phyloP scores from a whole-genome alignment of 2,329 filamentous ascomycete species.

The Ceratocystis albifundus region DNA sequence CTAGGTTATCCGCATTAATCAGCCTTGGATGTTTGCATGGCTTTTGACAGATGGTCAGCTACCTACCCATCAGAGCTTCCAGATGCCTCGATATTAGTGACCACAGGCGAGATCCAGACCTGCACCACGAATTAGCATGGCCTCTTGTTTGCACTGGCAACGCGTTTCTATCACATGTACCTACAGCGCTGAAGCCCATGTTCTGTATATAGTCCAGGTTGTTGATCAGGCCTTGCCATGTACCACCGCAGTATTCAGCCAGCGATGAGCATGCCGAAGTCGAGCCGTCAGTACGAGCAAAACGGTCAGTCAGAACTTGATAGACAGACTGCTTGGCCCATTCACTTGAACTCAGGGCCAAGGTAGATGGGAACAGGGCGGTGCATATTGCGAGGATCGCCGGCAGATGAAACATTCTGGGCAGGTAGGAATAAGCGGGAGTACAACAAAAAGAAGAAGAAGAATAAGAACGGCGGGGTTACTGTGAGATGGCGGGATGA shows the following conservation, averaged over 20 bases:
- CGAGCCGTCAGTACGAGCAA: constrained; percentile 33
- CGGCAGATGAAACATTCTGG: constrained; percentile 12
- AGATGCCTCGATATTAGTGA: constrained; percentile 31
- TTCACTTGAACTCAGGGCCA: constrained; percentile 28
- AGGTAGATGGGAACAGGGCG: constrained; percentile 6
- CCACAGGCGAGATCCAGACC: constrained; percentile 37
- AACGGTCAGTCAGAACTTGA: constrained; percentile 37
- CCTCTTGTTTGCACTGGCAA: neutral
- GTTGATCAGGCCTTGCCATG: constrained; percentile 39
- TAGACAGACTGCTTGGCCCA: constrained; percentile 37
- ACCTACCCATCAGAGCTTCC: constrained; percentile 26
- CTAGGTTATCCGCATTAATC: constrained; percentile 25
- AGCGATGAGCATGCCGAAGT: constrained; percentile 29
- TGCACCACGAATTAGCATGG: constrained; percentile 14
- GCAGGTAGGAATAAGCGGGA: neutral
- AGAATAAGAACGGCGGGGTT: neutral
- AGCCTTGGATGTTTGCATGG: neutral
- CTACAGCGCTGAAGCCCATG: constrained; percentile 34
- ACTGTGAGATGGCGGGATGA: neutral
- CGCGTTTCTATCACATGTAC: neutral
- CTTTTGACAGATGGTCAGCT: neutral
- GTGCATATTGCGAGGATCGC: constrained; percentile 1
- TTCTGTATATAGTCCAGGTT: constrained; percentile 41
- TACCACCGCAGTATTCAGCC: constrained; percentile 39
- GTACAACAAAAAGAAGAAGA: neutral